Base-by-base conservation (phyloP, 2,329 filamentous ascomycete genomes). In the Didymella arachidicola region DNA sequence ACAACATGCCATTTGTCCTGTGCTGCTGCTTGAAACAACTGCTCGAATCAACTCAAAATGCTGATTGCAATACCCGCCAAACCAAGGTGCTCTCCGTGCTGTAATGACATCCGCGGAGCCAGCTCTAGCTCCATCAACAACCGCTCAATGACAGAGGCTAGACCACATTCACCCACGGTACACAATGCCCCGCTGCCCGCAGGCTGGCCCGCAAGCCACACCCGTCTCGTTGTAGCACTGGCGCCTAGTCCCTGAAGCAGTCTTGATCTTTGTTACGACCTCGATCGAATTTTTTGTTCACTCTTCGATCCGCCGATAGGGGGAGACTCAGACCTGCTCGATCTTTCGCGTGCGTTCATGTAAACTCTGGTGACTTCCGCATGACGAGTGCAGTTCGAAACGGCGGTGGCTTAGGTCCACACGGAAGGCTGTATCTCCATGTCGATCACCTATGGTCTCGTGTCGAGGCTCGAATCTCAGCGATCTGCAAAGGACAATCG, bases 171-270 rank as follows among this genome's bases (percentile, higher is more conserved):
- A 46, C 41, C 54, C 47, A 47, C 19, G 34, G 32, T 57, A 48
- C 38, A 29, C 6, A 4, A 14, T 41, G 45, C 56, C 50, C 56
- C 45, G 41, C 38, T 41, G 34, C 45, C 56, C 46, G 50, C 50
- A 59, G 44, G 45, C 56, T 47, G 49, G 34, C 45, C 56, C 46
- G 45, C 50, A 59, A 50, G 50, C 56, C 51, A 54, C 50, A 54
- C 22, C 56, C 56, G 50, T 34, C 19, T 7, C 26, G 18, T 8
- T 11, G 32, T 45, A 44, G 56, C 45, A 41, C 45, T 50, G 50
- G 39, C 50, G 41, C 47, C 32, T 39, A 34, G 18, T 11, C 25
- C 32, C 25, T 34, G 30, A 7, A 16, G 30, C 18, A 18, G 29
- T 36, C 8, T 48, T 44, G 29, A 43, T 47, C 26, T 25, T 19